phyloP scores from a whole-genome alignment of 2,329 filamentous ascomycete genomes.

The Fusarium setosum region DNA sequence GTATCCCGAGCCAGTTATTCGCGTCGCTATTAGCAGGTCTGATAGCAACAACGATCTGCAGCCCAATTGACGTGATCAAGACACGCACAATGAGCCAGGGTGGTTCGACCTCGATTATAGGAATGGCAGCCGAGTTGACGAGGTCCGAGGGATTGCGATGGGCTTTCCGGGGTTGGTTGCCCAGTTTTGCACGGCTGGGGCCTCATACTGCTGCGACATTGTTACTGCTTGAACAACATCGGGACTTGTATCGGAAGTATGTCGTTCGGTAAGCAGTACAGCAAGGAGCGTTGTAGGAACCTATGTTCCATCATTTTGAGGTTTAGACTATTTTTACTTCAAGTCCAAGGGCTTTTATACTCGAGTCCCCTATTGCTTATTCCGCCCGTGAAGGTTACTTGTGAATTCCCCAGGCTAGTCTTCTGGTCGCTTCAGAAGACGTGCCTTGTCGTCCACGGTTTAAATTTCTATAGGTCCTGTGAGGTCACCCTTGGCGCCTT shows the following conservation, averaged over 20 bases:
- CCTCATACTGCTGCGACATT: slow-evolving; percentile 22
- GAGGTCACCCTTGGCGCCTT: no score
- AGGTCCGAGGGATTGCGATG: slow-evolving; percentile 18
- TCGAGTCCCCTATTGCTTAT: no score
- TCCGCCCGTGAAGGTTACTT: no score
- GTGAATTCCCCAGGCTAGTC: no score
- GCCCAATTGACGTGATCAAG: slow-evolving; percentile 26
- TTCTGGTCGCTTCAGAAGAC: no score
- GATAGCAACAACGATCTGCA: slow-evolving; percentile 25
- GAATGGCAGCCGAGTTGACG: slow-evolving; percentile 9
- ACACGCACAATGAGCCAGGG: slow-evolving; percentile 16
- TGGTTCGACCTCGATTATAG: not conserved
- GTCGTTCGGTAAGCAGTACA: not conserved
- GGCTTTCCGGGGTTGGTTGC: slow-evolving; percentile 23
- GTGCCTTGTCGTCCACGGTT: no score
- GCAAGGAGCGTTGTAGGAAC: not conserved
- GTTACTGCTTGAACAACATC: slow-evolving; percentile 19
- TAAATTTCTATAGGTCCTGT: no score
- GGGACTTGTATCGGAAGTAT: slow-evolving; percentile 9
- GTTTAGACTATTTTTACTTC: no score
- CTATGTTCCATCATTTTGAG: not conserved
- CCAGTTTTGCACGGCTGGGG: slow-evolving; percentile 17
- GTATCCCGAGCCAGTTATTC: slow-evolving; percentile 9
- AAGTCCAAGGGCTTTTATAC: no score
- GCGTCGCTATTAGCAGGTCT: slow-evolving; percentile 17